Evolutionary conservation across 2,329 filamentous ascomycete species (phyloP).

Genomic region (Calycina marina): DNA sequence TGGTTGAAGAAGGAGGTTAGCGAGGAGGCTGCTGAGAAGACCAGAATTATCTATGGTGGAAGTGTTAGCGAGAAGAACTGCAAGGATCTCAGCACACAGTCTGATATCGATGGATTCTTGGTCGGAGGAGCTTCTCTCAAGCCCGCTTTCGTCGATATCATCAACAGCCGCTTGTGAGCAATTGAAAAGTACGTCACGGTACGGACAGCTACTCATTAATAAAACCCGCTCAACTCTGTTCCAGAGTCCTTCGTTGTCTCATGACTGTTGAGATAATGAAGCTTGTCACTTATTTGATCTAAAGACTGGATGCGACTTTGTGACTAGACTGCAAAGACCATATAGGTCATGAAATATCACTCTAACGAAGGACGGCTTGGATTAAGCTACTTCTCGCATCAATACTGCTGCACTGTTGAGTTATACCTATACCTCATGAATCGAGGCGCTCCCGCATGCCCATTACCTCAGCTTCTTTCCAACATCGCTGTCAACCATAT

Average conservation of each 20-base stretch:
- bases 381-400: too few species aligned
- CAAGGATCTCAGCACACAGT: slow-evolving; percentile 77
- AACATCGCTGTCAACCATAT: too few species aligned
- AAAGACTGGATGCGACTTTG: too few species aligned
- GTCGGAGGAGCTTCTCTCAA: slow-evolving; percentile 94
- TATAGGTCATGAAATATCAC: too few species aligned
- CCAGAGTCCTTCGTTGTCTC: background rate
- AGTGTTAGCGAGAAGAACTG: slow-evolving; percentile 98
- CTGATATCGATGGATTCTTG: slow-evolving; percentile 95
- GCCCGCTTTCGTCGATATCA: slow-evolving; percentile 71
- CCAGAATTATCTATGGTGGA: slow-evolving; percentile 90
- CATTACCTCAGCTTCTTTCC: too few species aligned
- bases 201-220: background rate
- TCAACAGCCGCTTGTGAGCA: slow-evolving; percentile 38
- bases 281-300: too few species aligned
- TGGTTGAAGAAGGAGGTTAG: slow-evolving; percentile 74
- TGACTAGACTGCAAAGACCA: too few species aligned
- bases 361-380: too few species aligned
- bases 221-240: background rate
- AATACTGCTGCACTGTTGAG: too few species aligned
- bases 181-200: background rate
- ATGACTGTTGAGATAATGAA: background rate
- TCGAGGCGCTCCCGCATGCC: too few species aligned
- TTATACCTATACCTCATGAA: too few species aligned
- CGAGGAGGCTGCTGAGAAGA: slow-evolving; percentile 65